A percentile compares a stretch with the other conserved stretches of the same genome.
phyloP scores from a whole-genome alignment of 305 asterid genomes.

The Lippia alba region DNA sequence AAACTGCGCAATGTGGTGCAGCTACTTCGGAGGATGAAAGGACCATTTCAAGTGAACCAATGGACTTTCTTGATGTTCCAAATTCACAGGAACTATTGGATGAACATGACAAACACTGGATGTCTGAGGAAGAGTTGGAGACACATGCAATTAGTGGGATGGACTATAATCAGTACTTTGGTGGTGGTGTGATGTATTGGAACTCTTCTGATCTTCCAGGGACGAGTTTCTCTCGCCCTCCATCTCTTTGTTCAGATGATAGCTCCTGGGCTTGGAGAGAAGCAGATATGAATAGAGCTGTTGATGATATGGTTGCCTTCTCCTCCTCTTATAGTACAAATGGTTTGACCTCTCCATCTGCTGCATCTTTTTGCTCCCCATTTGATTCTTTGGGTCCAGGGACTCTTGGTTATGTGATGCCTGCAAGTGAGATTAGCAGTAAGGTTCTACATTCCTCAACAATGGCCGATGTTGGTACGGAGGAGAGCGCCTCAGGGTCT shows the following conservation, averaged over 20 bases:
- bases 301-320: constrained; percentile 99
- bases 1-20: constrained; percentile 58
- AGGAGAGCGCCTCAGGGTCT: constrained; percentile 79
- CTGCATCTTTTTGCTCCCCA: constrained; percentile 94
- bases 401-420: constrained; percentile 84
- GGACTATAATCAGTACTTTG: constrained; percentile 94
- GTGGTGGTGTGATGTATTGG: constrained; percentile 99
- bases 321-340: constrained; percentile 98
- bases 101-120: constrained; percentile 88
- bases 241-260: constrained; percentile 99
- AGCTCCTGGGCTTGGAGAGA: constrained; percentile 99
- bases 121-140: constrained; percentile 97
- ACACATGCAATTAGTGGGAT: constrained; percentile 74
- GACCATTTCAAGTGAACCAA: constrained; percentile 64
- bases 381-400: constrained; percentile 89
- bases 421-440: constrained; percentile 83
- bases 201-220: constrained; percentile 90
- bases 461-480: constrained; percentile 69
- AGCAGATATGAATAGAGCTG: constrained; percentile 93
- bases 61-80: constrained; percentile 65
- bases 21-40: constrained; percentile 85
- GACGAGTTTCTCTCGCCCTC: constrained; percentile 92
- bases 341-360: constrained; percentile 96
- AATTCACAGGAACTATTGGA: constrained; percentile 73
- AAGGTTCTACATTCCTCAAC: constrained; percentile 83